Conservation (phyloP, 148 eudicot genomes). For the Oxyria digyna region DNA sequence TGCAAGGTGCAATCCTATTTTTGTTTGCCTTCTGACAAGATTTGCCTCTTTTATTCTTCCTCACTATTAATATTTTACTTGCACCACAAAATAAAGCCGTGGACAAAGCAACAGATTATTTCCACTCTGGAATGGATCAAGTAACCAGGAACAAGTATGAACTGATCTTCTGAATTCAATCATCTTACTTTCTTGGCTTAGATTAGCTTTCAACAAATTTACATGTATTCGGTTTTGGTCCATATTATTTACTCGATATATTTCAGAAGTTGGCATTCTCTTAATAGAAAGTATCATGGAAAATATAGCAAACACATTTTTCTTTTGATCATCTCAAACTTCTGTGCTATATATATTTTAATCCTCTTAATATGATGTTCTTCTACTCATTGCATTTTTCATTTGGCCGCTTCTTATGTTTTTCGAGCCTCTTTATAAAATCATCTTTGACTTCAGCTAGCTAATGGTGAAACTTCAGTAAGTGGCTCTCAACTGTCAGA, state of each 20-base stretch:
- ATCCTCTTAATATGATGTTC: background rate
- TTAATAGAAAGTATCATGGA: background rate
- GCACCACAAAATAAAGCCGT: too few relatives aligned
- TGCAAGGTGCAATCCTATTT: too few relatives aligned
- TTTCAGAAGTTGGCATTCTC: background rate
- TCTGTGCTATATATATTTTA: background rate
- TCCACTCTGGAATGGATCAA: conserved; percentile 27
- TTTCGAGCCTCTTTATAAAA: background rate
- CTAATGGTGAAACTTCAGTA: conserved; percentile 52
- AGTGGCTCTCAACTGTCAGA: conserved; percentile 62
- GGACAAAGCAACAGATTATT: conserved; percentile 32
- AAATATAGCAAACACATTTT: background rate
- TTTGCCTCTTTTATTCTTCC: too few relatives aligned
- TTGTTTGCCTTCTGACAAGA: too few relatives aligned
- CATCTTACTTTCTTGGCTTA: background rate
- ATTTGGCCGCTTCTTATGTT: background rate
- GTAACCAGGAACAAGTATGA: conserved; percentile 47
- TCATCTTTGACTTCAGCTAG: conserved; percentile 29
- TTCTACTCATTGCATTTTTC: background rate
- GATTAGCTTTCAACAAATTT: background rate
- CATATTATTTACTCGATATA: too few relatives aligned
- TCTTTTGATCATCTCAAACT: background rate
- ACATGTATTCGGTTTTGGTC: background rate
- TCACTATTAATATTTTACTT: too few relatives aligned
- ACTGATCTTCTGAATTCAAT: too few relatives aligned